Evolutionary conservation across 1,139 yeast genomes (phyloP), one percentile per base, ranked within the genome.

Genomic region (Sugiyamaella xylanicola): DNA sequence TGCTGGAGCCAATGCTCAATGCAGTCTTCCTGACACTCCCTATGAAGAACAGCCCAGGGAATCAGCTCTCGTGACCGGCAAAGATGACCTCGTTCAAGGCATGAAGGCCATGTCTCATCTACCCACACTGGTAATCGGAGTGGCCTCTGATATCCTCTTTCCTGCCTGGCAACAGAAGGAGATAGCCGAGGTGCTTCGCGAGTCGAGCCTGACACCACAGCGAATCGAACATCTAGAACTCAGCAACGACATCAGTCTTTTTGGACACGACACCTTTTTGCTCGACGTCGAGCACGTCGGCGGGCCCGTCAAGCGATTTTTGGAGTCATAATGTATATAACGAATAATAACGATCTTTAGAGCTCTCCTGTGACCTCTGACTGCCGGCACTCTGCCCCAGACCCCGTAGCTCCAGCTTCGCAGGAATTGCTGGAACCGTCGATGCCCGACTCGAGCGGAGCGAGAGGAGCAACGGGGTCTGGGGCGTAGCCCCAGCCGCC

Each of bases 141-240:
- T 91, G 7, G 95, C 89, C 67, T 86, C 95, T 1, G 98, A 91
- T 68, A 87, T 88, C 49, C 76, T 91, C 54, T 91, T 91, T 76
- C 98, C 98, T 0, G 90, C 86, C 41, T 89, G 96, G 96, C 97
- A 92, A 72, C 98, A 91, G 71, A 74, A 85, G 55, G 97, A 92
- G 68, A 84, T 90, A 54, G 85, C 84, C 32, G 80, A 82, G 16
- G 82, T 84, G 36, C 76, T 91, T 51, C 73, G 72, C 55, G 74
- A 77, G 39, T 80, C 76, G 4, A 72, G 74, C 25, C 74, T 75
- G 48, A 59, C 57, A n/a, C 59, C 60, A 11, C 59, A 61, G 19
- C 57, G 55, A 2, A 77, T 86, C 49, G 74, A 76, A 58, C 89
- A 89, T 68, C 77, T 84, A 54, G 97, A 91, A 67, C 76, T 91